phyloP scores from a whole-genome alignment of 192 early-diverging fungal genomes.

The Phycomyces blakesleeanus region DNA sequence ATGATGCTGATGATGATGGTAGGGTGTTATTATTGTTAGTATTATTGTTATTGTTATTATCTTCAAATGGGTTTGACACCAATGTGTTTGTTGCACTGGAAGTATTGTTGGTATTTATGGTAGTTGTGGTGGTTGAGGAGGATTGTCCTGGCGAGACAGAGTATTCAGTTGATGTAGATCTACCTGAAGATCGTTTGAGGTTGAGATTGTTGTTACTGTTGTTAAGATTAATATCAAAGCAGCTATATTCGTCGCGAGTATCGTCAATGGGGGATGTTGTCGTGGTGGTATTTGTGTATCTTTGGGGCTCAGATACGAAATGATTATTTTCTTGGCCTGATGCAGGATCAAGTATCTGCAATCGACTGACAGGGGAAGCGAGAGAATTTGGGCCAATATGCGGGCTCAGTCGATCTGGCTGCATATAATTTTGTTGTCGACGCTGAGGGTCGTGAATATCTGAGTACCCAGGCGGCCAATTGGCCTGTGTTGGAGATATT shows the following conservation, averaged over 20 bases:
- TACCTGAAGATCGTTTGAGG: too few relatives aligned
- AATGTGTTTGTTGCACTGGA: too few relatives aligned
- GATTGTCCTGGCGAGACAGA: too few relatives aligned
- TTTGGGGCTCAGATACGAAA: too few relatives aligned
- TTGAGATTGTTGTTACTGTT: too few relatives aligned
- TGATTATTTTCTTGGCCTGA: neutral
- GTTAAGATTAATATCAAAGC: too few relatives aligned
- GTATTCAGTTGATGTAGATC: too few relatives aligned
- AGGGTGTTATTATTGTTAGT: too few relatives aligned
- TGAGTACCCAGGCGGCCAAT: neutral
- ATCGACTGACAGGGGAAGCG: constrained; percentile 1
- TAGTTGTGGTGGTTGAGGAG: too few relatives aligned
- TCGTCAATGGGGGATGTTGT: neutral
- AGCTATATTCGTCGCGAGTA: neutral
- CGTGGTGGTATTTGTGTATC: neutral
- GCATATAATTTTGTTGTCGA: neutral
- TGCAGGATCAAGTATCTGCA: constrained; percentile 1
- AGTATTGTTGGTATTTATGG: too few relatives aligned
- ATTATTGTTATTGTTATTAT: too few relatives aligned
- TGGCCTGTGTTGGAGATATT: neutral
- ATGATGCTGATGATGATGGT: neutral
- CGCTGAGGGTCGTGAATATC: neutral
- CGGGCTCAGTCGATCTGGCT: neutral
- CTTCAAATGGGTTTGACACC: too few relatives aligned
- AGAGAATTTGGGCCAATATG: constrained; percentile 1